These are phyloP conservation scores for Rutidosis leptorrhynchoides DNA, from an alignment of 129 eudicot species.

Conservation along the genomic window DNA sequence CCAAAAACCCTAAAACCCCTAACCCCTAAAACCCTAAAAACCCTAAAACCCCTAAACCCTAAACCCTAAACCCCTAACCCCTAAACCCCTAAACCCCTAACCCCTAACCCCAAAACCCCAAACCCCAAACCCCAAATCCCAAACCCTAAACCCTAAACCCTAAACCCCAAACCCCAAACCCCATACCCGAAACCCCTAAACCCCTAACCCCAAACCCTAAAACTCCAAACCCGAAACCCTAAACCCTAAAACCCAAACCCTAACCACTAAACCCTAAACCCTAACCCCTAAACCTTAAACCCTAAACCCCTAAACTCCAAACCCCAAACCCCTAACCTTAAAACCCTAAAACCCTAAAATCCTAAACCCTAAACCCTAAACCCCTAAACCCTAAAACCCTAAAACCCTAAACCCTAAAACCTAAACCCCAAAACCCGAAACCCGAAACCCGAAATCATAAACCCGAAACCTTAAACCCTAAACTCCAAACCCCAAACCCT, in stretches of 20 bases:
- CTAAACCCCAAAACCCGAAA: not conserved
- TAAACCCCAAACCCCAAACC: conserved; percentile 7
- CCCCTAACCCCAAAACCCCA: too few relatives aligned
- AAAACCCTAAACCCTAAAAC: conserved; percentile 19
- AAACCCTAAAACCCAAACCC: conserved; percentile 18
- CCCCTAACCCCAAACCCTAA: conserved; percentile 6
- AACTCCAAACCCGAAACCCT: not conserved
- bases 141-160: not conserved
- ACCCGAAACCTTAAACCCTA: conserved; percentile 14
- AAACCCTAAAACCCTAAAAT: conserved; percentile 13
- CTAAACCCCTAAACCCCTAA: not conserved
- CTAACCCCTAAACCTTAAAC: conserved; percentile 13
- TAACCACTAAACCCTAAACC: conserved; percentile 14
- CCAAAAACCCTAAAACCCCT: conserved; percentile 10
- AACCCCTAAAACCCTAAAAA: conserved; percentile 1
- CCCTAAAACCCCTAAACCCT: not conserved
- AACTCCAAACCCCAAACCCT: conserved; percentile 14
- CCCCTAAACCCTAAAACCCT: not conserved
- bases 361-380: conserved; percentile 17
- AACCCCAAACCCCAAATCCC: too few relatives aligned
- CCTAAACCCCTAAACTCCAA: conserved; percentile 10
- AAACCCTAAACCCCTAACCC: conserved; percentile 23
- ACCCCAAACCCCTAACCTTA: conserved; percentile 17
- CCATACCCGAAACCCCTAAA: conserved; percentile 15
- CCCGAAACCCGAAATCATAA: conserved; percentile 7